Conservation (phyloP, 495 filamentous ascomycete genomes). For the Penicillium coprophilum region DNA sequence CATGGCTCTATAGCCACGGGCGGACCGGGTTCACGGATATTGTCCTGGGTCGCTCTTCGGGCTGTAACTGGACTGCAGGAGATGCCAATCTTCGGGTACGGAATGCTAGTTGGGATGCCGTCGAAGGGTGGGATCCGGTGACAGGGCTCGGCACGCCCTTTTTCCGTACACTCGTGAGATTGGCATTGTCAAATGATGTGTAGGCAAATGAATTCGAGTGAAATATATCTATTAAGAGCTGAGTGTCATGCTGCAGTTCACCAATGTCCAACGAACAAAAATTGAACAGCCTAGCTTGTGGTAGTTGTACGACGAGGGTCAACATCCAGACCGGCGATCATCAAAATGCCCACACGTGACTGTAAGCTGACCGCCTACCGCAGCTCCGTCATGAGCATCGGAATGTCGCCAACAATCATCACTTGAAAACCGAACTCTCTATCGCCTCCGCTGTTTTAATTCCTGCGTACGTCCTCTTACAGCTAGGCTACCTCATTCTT, state of each 20-base stretch:
- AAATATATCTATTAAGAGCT: background rate
- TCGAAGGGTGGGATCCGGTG: slow-evolving; percentile 37
- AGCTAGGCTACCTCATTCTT: background rate
- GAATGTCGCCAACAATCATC: slow-evolving; percentile 21
- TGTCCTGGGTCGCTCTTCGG: slow-evolving; percentile 50
- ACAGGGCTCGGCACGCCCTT: slow-evolving; percentile 36
- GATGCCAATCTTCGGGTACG: slow-evolving; percentile 38
- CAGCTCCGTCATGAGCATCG: slow-evolving; percentile 31
- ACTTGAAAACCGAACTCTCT: slow-evolving; percentile 9
- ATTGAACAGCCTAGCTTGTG: slow-evolving; percentile 1
- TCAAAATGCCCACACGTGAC: slow-evolving; percentile 18
- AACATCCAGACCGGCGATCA: background rate
- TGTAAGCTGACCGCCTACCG: slow-evolving; percentile 26
- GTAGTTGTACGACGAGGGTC: background rate
- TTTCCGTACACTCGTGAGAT: slow-evolving; percentile 18
- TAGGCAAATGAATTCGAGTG: background rate
- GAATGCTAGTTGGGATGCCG: slow-evolving; percentile 51
- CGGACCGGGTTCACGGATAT: slow-evolving; percentile 57
- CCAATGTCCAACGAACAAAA: background rate
- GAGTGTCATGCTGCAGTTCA: background rate
- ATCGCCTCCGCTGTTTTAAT: slow-evolving; percentile 12
- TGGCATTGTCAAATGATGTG: slow-evolving; percentile 12
- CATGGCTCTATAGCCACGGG: slow-evolving; percentile 57
- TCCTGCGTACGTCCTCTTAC: background rate
- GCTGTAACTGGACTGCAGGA: slow-evolving; percentile 45